Evolutionary conservation across 1,284 basidiomycete species (phyloP).

Genomic region (Tylopilus sp.): DNA sequence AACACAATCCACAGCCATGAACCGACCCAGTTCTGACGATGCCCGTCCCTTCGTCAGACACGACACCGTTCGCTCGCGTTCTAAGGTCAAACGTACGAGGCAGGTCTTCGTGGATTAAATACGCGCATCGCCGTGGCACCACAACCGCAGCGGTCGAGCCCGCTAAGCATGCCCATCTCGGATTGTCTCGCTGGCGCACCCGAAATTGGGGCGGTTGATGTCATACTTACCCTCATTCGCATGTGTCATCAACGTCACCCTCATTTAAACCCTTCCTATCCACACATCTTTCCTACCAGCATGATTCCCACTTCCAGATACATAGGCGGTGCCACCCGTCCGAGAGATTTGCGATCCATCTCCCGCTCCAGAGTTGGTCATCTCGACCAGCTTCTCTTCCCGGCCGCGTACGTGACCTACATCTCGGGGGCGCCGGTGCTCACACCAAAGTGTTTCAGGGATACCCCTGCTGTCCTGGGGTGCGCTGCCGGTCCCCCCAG

Average conservation of each 20-base stretch:
- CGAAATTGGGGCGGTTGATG: slow-evolving; percentile 21
- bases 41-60: neutral
- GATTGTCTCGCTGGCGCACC: neutral
- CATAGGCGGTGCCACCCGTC: slow-evolving; percentile 42
- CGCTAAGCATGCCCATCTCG: neutral
- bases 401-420: slow-evolving; percentile 38
- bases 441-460: slow-evolving; percentile 27
- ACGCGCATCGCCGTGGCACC: slow-evolving; percentile 22
- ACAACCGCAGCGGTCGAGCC: slow-evolving; percentile 36
- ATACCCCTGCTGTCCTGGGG: slow-evolving; percentile 7
- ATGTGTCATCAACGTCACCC: neutral
- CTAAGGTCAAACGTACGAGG: neutral
- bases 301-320: slow-evolving; percentile 22
- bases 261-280: slow-evolving; percentile 8
- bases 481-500: neutral
- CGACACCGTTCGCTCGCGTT: neutral
- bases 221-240: slow-evolving; percentile 19
- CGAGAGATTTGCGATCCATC: slow-evolving; percentile 36
- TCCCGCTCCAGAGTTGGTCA: slow-evolving; percentile 39
- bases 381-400: slow-evolving; percentile 33
- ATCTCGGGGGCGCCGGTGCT: slow-evolving; percentile 37
- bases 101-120: neutral
- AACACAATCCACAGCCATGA: neutral
- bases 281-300: neutral
- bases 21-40: neutral